A percentile compares a stretch with the other conserved stretches of the same genome.
Conservation (phyloP, 768 basidiomycete species). For the Auricularia heimuer region DNA sequence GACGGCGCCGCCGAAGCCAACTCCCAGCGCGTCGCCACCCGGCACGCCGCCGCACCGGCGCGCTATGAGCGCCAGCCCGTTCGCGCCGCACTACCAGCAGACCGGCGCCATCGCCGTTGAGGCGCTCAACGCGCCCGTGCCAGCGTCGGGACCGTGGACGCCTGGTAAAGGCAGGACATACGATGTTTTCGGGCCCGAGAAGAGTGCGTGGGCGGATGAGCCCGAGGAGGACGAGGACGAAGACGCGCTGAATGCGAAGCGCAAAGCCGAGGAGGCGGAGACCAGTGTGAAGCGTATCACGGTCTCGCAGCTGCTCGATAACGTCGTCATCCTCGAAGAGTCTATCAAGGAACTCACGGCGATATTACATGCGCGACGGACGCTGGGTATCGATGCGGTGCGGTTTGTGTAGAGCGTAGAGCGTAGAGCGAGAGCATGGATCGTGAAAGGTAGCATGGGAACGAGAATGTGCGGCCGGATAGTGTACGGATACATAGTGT, state of each 20-base stretch:
- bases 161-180: slow-evolving; percentile 42
- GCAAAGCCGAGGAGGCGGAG: slow-evolving; percentile 17
- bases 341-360: slow-evolving; percentile 87
- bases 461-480: background rate
- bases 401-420: slow-evolving; percentile 45
- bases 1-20: slow-evolving; percentile 21
- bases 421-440: background rate
- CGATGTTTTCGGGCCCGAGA: slow-evolving; percentile 53
- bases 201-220: slow-evolving; percentile 11
- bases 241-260: slow-evolving; percentile 16
- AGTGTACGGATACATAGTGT: background rate
- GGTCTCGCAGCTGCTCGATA: slow-evolving; percentile 79
- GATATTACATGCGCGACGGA: slow-evolving; percentile 72
- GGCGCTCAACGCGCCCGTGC: slow-evolving; percentile 53
- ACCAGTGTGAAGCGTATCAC: slow-evolving; percentile 37
- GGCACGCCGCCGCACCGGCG: slow-evolving; percentile 37
- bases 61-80: slow-evolving; percentile 58
- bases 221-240: slow-evolving; percentile 15
- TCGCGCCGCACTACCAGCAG: slow-evolving; percentile 73
- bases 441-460: too few relatives aligned
- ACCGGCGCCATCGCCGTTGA: slow-evolving; percentile 64
- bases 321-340: slow-evolving; percentile 91
- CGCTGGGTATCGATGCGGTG: slow-evolving; percentile 74
- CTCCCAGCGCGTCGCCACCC: slow-evolving; percentile 28
- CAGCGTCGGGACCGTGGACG: slow-evolving; percentile 55